Evolutionary conservation across 805 yeast genomes (phyloP).

Genomic region (Wickerhamomyces hampshirensis): DNA sequence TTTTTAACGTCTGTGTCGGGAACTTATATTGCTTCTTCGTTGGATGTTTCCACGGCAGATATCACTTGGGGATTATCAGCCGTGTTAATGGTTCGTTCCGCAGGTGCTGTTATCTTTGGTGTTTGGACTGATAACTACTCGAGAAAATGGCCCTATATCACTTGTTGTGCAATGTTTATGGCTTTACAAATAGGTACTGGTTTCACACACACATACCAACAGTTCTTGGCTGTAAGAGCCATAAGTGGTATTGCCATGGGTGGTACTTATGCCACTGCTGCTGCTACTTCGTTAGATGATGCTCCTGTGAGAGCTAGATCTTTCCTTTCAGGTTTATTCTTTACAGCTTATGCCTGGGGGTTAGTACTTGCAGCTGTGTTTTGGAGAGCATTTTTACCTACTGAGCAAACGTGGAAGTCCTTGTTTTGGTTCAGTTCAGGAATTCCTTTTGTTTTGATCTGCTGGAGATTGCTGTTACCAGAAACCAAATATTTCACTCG

Average conservation of each 20-base stretch:
- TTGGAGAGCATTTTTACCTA: constrained; percentile 52
- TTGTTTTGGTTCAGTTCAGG: constrained; percentile 72
- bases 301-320: constrained; percentile 59
- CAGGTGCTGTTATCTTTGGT: constrained; percentile 69
- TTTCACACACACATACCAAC: constrained; percentile 49
- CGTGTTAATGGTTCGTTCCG: constrained; percentile 66
- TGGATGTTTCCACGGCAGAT: constrained; percentile 40
- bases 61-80: constrained; percentile 73
- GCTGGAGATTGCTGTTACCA: constrained; percentile 53
- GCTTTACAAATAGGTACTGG: constrained; percentile 64
- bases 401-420: constrained; percentile 58
- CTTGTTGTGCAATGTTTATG: constrained; percentile 46
- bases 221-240: constrained; percentile 60
- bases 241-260: constrained; percentile 57
- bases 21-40: constrained; percentile 44
- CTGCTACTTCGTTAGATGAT: constrained; percentile 53
- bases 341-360: constrained; percentile 60
- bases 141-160: constrained; percentile 62
- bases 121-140: constrained; percentile 58
- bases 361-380: constrained; percentile 60
- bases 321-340: constrained; percentile 55
- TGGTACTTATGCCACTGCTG: constrained; percentile 40
- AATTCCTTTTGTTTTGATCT: constrained; percentile 50
- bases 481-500: constrained; percentile 51
- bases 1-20: constrained; percentile 59